A percentile compares a stretch with the other conserved stretches of the same genome.
phyloP scores from a whole-genome alignment of 352 stramenopile species.

The Phytophthora citricola region DNA sequence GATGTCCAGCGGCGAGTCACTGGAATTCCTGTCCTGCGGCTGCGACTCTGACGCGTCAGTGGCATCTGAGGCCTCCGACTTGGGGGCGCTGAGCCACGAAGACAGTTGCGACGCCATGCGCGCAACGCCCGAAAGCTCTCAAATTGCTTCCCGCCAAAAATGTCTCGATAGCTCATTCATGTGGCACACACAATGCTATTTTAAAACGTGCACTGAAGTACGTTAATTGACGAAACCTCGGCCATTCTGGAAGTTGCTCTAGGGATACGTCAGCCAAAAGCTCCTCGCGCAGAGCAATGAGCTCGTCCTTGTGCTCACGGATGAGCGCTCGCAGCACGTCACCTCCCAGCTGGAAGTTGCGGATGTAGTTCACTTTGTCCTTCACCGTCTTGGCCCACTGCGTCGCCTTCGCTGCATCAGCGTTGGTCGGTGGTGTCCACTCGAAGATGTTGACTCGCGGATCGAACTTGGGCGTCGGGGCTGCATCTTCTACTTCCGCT shows the following conservation, averaged over 20 bases:
- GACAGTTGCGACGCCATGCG: conserved; percentile 45
- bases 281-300: conserved; percentile 56
- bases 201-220: conserved; percentile 4
- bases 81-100: conserved; percentile 46
- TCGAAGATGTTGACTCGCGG: conserved; percentile 68
- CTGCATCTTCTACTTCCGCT: conserved; percentile 1
- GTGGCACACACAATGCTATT: neutral
- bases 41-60: conserved; percentile 9
- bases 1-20: conserved; percentile 52
- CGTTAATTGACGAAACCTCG: no score
- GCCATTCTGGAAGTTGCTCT: neutral
- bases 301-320: conserved; percentile 61
- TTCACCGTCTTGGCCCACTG: conserved; percentile 55
- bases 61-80: conserved; percentile 3
- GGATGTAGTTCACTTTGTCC: conserved; percentile 55
- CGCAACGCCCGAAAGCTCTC: conserved; percentile 7
- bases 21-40: conserved; percentile 10
- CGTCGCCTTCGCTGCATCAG: conserved; percentile 16
- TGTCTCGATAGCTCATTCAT: neutral
- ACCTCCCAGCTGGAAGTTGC: conserved; percentile 66
- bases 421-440: conserved; percentile 43
- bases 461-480: conserved; percentile 28
- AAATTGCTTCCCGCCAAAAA: conserved; percentile 32
- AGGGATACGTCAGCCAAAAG: conserved; percentile 38
- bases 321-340: conserved; percentile 66